Evolutionary conservation across 805 yeast genomes (phyloP).

Genomic region (Suhomyces tanzawaensis): DNA sequence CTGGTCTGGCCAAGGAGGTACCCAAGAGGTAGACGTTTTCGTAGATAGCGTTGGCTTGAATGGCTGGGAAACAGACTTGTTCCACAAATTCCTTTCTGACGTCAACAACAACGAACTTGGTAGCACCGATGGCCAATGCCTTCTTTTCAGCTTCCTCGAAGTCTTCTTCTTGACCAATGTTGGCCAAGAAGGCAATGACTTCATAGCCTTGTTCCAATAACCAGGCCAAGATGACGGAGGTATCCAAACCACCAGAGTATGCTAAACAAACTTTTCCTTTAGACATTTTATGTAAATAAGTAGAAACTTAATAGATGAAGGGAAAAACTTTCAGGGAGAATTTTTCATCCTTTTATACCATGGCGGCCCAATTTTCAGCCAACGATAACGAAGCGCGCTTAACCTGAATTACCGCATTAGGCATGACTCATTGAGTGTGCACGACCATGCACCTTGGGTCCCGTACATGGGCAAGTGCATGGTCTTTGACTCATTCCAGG

Average conservation of each 20-base stretch:
- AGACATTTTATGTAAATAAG: conserved; percentile 53
- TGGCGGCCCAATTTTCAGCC: conserved; percentile 5
- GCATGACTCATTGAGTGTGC: conserved; percentile 28
- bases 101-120: conserved; percentile 90
- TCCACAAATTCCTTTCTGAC: conserved; percentile 94
- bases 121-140: conserved; percentile 95
- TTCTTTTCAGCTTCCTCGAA: conserved; percentile 95
- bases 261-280: conserved; percentile 99
- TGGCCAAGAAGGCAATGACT: conserved; percentile 97
- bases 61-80: conserved; percentile 92
- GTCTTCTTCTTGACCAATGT: conserved; percentile 99
- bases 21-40: conserved; percentile 97
- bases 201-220: conserved; percentile 96
- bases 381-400: conserved; percentile 30
- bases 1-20: conserved; percentile 98
- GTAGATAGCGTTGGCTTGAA: conserved; percentile 95
- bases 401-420: conserved; percentile 23
- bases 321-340: conserved; percentile 11
- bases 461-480: conserved; percentile 5
- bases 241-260: conserved; percentile 98
- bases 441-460: too few relatives aligned
- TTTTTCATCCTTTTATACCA: conserved; percentile 17
- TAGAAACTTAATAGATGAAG: conserved; percentile 6
- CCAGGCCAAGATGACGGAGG: conserved; percentile 98
- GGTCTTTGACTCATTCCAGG: neutral